Evolutionary conservation across 2,329 filamentous ascomycete genomes (phyloP).

Genomic region (Simplicillium aogashimaense): DNA sequence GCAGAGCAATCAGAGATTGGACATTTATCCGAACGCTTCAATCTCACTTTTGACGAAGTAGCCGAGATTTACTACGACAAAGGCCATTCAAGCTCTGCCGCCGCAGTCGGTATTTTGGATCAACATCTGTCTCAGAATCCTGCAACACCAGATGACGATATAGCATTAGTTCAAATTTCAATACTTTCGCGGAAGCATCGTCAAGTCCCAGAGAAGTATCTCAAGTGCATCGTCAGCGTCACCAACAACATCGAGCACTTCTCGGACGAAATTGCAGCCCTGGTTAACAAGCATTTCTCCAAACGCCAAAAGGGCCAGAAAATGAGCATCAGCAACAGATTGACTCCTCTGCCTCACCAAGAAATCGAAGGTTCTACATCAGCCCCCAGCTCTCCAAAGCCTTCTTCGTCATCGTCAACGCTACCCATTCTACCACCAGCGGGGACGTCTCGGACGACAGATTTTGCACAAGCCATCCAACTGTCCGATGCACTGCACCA

Average conservation of each 20-base stretch:
- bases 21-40: slow-evolving; percentile 33
- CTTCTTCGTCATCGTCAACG: neutral
- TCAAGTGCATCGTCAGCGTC: slow-evolving; percentile 31
- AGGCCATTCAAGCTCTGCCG: slow-evolving; percentile 25
- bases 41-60: slow-evolving; percentile 29
- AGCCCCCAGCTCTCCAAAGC: neutral
- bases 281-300: slow-evolving; percentile 31
- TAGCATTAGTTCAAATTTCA: no score
- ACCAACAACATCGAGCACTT: slow-evolving; percentile 22
- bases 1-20: slow-evolving; percentile 28
- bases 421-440: neutral
- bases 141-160: slow-evolving; percentile 6
- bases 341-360: slow-evolving; percentile 24
- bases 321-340: slow-evolving; percentile 26
- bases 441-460: slow-evolving; percentile 6
- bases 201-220: slow-evolving; percentile 32
- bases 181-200: slow-evolving; percentile 25
- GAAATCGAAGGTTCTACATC: slow-evolving; percentile 15
- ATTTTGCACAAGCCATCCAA: slow-evolving; percentile 17
- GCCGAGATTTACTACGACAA: slow-evolving; percentile 27
- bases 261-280: slow-evolving; percentile 28
- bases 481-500: slow-evolving; percentile 17
- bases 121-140: slow-evolving; percentile 25
- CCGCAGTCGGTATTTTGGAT: slow-evolving; percentile 32
- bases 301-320: slow-evolving; percentile 25